phyloP scores from a whole-genome alignment of 202 grass and related monocot species.

The Panicum hallii region DNA sequence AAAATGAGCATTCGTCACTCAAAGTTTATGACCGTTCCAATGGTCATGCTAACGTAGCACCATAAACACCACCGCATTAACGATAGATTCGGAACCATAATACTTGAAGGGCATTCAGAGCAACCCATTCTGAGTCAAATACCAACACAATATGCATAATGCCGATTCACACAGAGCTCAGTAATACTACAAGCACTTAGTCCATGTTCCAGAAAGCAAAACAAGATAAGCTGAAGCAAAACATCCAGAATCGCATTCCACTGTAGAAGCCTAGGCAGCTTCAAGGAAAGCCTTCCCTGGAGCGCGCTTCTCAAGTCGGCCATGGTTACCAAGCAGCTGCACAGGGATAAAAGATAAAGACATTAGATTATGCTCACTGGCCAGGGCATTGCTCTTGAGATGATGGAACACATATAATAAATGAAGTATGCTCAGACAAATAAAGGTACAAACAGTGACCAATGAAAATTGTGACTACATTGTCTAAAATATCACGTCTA shows the following conservation, averaged over 20 bases:
- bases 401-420: not conserved
- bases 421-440: not conserved
- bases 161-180: constrained; percentile 13
- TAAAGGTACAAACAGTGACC: not conserved
- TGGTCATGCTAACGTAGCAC: not conserved
- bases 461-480: not conserved
- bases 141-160: not conserved
- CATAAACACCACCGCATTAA: not conserved
- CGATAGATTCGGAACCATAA: not conserved
- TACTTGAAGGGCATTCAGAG: not conserved
- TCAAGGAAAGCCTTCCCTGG: constrained; percentile 58
- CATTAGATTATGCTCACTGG: constrained; percentile 12
- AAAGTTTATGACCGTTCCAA: not conserved
- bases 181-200: constrained; percentile 15
- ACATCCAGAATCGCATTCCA: not conserved
- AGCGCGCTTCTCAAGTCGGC: constrained; percentile 45
- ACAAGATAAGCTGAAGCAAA: not conserved
- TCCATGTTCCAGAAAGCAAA: constrained; percentile 23
- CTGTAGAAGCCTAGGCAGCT: constrained; percentile 37
- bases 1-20: not conserved
- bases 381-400: not conserved
- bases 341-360: not conserved
- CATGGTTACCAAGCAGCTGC: constrained; percentile 69
- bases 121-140: not conserved
- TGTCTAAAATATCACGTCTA: not conserved